Evolutionary conservation across 2,329 filamentous ascomycete species (phyloP), one percentile per base, ranked within the genome.

Genomic region (Aspergillus pseudoviridinutans): DNA sequence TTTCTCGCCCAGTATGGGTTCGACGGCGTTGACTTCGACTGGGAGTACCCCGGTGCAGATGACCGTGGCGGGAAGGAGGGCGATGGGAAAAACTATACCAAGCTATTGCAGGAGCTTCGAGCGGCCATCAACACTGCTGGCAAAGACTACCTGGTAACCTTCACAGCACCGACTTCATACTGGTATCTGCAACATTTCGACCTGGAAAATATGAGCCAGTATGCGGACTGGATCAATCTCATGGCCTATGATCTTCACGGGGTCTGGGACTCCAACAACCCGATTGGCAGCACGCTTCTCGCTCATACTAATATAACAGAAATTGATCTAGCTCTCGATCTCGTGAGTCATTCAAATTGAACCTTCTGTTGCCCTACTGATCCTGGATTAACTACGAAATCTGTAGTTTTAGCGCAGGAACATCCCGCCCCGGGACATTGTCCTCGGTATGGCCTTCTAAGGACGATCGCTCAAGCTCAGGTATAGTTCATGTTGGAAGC

Each of bases 371-470:
- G 25, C 25, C 25, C 25, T 22, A 27, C 25, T 27, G 25, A 27
- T 27, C 25, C 25, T 27, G 25, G 25, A 27, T 27, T 27, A 27
- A 27, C 25, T 5, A 27, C 25, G 5, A 3, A 27, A 27, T 27
- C 25, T 27, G 25, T 27, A 27, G 0, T 64, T 83, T 4, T 82
- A 80, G 78, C 69, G 78, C 7, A 75, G 72, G 29, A 62, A 74
- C 24, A 65, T 84, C 1, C 61, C 68, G 0, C 71, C 81, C 0
- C 50, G 59, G 0, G 78, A 80, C 54, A 61, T 84, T 4, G 51
- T 61, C 25, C 54, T 84, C 7, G 81, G 81, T 1, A 54, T 81
- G 0, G 78, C 78, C 1, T 74, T 72, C 50, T 83, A 83, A 53
- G 80, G 79, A 0, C 61, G 61, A 1, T 57, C 51, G 22, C 61